These are phyloP conservation scores for Marsdenia floribunda DNA, from an alignment of 257 asterid species.

Conservation along the genomic window DNA sequence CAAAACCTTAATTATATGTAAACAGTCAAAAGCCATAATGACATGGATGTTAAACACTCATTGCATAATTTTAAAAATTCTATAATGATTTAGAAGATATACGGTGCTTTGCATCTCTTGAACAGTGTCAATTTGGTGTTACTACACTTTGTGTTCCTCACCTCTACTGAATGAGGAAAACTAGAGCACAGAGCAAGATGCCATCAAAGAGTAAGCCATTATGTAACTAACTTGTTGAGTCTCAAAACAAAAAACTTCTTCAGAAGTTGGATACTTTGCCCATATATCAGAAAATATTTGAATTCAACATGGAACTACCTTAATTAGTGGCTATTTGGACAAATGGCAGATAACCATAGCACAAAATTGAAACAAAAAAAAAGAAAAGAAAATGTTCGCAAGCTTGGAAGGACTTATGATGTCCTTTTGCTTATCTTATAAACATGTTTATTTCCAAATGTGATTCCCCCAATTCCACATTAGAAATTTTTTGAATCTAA, in stretches of 20 bases:
- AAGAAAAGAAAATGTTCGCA: not conserved
- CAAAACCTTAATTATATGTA: not conserved
- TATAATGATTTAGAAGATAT: not conserved
- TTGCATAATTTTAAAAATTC: too few species aligned
- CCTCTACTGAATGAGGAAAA: not conserved
- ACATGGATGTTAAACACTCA: not conserved
- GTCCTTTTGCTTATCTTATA: not conserved
- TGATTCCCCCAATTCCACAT: too few species aligned
- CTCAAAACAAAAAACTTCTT: not conserved
- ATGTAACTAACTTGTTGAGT: not conserved
- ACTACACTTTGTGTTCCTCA: not conserved
- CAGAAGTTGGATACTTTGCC: not conserved
- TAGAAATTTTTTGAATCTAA: too few species aligned
- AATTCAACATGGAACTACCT: not conserved
- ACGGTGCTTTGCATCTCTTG: not conserved
- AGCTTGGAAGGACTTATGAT: not conserved
- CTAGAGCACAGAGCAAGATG: not conserved
- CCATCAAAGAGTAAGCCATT: not conserved
- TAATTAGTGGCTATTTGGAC: not conserved
- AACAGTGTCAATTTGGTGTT: not conserved
- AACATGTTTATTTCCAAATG: too few species aligned
- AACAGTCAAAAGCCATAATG: not conserved
- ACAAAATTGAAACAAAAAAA: not conserved
- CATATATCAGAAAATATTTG: not conserved
- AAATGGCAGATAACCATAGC: not conserved